Conservation (phyloP, 805 yeast species). For the Phaffomyces opuntiae region DNA sequence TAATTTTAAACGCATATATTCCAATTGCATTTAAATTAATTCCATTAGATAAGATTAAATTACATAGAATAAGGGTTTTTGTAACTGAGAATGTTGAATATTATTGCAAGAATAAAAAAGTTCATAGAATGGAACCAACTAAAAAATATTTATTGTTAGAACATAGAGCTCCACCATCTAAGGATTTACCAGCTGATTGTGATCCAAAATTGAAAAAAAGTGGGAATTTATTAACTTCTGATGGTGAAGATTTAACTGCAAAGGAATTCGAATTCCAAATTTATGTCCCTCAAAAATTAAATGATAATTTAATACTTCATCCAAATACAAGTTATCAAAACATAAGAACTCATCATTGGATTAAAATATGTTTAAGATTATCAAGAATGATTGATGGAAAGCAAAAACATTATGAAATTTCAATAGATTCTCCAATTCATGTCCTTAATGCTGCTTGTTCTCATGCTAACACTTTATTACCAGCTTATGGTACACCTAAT, state of each 20-base stretch:
- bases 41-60: slow-evolving; percentile 78
- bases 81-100: slow-evolving; percentile 88
- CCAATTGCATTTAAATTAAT: slow-evolving; percentile 81
- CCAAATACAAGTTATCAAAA: slow-evolving; percentile 80
- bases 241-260: slow-evolving; percentile 51
- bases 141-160: slow-evolving; percentile 76
- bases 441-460: slow-evolving; percentile 70
- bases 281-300: slow-evolving; percentile 68
- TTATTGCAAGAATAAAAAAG: slow-evolving; percentile 76
- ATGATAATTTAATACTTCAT: slow-evolving; percentile 52
- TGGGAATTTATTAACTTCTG: slow-evolving; percentile 32
- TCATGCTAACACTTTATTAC: slow-evolving; percentile 71
- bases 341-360: slow-evolving; percentile 93
- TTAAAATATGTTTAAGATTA: slow-evolving; percentile 77
- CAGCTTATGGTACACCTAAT: slow-evolving; percentile 48
- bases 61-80: slow-evolving; percentile 81
- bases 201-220: slow-evolving; percentile 32
- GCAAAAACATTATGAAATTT: slow-evolving; percentile 87
- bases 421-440: slow-evolving; percentile 92
- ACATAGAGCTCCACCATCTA: slow-evolving; percentile 54
- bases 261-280: slow-evolving; percentile 82
- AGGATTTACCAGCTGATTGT: slow-evolving; percentile 26
- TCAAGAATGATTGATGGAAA: slow-evolving; percentile 61
- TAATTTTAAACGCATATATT: slow-evolving; percentile 73
- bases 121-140: slow-evolving; percentile 88